Base-by-base conservation (phyloP, 495 filamentous ascomycete species). In the Aspergillus nanangensis region DNA sequence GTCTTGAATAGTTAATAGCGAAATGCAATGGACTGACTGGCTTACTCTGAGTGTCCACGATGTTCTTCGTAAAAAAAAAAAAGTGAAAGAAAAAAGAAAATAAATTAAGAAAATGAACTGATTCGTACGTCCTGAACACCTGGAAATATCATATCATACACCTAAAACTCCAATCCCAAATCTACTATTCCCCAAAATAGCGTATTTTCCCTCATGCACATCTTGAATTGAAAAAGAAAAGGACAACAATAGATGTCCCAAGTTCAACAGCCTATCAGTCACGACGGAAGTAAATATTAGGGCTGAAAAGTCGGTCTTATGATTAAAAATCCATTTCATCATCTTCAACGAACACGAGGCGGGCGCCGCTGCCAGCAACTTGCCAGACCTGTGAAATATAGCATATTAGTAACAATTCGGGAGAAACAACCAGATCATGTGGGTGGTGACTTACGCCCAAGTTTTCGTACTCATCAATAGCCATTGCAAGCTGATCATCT, bases 401-500 rank as follows among this genome's bases (percentile, higher is more conserved):
- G 31, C 23, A 38, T 39, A 46, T 59, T 50, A 68, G 52, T 55
- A 43, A 33, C 41, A 24, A 22, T 11, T 33, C 32, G 33, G 5
- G 1, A 43, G 42, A 23, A 35, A 37, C 51, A n/a, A 13, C 27
- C 38, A 50, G 19, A 15, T 5, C 5, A 47, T 43, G 14, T 11
- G n/a, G 39, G 34, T 38, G 5, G 36, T 27, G 43, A 84, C 90
- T 86, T 68, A 98, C 93, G 71, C 92, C 83, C 44, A 95, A 59
- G 48, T 80, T 72, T 5, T 86, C 81, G 67, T 98, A 98, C 71
- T 97, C 93, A 44, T 92, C 84, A 53, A 98, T 75, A 29, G 90
- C 86, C 50, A 78, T 78, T 40, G 82, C 76, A 66, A 95, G 86
- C 61, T 97, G 90, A 68, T 95, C 87, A 52, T 89, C 86, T 4